Base-by-base conservation (phyloP, 345 rosid genomes). In the Acer negundo region DNA sequence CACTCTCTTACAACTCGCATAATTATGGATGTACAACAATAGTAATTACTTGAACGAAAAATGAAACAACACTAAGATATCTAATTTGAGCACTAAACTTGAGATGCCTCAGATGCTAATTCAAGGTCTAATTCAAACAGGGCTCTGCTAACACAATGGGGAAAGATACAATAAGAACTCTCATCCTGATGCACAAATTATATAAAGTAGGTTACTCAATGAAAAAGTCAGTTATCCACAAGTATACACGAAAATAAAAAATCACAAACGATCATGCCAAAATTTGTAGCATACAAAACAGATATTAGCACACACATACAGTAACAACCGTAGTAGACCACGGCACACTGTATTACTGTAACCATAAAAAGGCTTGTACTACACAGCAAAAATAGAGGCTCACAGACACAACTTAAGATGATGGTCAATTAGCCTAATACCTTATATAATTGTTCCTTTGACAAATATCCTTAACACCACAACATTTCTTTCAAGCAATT, bases 211-310 rank as follows among this genome's bases (percentile, higher is more conserved):
- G 26, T 1, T 35, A 44, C 77, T n/a, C 58, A 42, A 46, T 42
- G 31, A 40, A 13, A 6, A 40, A 40, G 63, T 26, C 22, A 20
- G 9, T n/a, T 59, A 1, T 22, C 59, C 28, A 20, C 26, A 61
- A 11, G n/a, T 13, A 69, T 38, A 12, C 38, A 75, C 35, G 13
- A 40, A n/a, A 13, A 22, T 7, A 75, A 3, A 63, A 17, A 63
- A 1, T 28, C 11, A 8, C 56, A 16, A 67, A 53, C 16, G n/a
- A 62, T 62, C 80, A 71, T 22, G 70, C 74, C 62, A 67, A 67
- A 76, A 59, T 58, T 46, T 44, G 16, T 40, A 46, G 44, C 31
- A 35, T n/a, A 42, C 26, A 46, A 24, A 35, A 31, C 28, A 40
- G 47, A 26, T 17, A 58, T 24, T 11, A 51, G 70, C 42, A 24